Evolutionary conservation across 805 yeast species (phyloP).

Genomic region (Priceomyces fermenticarens): DNA sequence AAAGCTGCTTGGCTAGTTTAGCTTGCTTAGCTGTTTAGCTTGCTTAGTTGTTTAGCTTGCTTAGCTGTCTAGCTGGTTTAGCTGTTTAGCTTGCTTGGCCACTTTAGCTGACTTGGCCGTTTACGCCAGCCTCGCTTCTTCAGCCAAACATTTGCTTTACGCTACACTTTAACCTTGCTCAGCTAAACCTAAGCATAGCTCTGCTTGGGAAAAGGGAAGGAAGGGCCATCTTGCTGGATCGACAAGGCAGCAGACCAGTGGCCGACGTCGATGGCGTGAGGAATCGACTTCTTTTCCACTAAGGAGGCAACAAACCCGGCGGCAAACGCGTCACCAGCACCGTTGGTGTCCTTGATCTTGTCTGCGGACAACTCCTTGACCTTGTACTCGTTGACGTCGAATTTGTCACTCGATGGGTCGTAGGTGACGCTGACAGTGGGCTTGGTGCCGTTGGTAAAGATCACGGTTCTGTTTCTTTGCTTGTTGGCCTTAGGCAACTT

Average conservation of each 20-base stretch:
- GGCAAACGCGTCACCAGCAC: conserved; percentile 99
- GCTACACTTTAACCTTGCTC: too few species aligned
- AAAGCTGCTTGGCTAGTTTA: too few species aligned
- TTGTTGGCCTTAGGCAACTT: conserved; percentile 70
- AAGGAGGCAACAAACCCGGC: conserved; percentile 92
- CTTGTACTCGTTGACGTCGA: conserved; percentile 50
- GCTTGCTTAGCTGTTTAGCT: too few species aligned
- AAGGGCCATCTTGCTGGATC: conserved; percentile 91
- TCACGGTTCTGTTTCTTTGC: conserved; percentile 73
- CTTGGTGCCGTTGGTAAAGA: conserved; percentile 94
- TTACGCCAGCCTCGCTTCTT: too few species aligned
- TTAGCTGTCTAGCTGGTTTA: too few species aligned
- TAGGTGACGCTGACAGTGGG: conserved; percentile 78
- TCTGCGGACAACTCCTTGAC: conserved; percentile 69
- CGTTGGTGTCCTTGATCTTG: conserved; percentile 88
- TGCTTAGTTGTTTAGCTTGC: too few species aligned
- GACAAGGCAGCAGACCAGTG: conserved; percentile 96
- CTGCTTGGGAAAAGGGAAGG: conserved; percentile 81
- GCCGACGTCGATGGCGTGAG: conserved; percentile 71
- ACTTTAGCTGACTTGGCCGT: too few species aligned
- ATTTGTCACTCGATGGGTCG: conserved; percentile 45
- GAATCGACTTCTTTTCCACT: conserved; percentile 65
- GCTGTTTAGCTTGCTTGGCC: too few species aligned
- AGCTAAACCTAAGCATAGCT: conserved; percentile 39
- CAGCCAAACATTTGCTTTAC: too few species aligned